These are phyloP conservation scores for Pyronema domesticum DNA, from an alignment of 495 filamentous ascomycete species.

Conservation along the genomic window DNA sequence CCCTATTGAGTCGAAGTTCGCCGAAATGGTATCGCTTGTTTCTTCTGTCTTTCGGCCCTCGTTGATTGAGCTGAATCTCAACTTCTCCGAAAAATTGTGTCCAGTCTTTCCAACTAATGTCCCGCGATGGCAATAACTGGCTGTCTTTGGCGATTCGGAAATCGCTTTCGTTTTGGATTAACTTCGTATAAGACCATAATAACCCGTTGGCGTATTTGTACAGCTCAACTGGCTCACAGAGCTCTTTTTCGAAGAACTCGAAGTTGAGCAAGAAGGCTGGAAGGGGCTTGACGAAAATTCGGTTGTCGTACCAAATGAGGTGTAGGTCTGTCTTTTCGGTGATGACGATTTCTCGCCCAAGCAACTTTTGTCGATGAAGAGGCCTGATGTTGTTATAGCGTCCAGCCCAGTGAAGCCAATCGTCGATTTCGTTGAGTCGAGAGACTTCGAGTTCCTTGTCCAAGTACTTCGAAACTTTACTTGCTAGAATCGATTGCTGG, in stretches of 20 bases:
- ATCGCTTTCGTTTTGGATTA: constrained; percentile 29
- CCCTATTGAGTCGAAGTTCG: constrained; percentile 26
- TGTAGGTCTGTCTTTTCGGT: constrained; percentile 36
- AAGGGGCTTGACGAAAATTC: constrained; percentile 41
- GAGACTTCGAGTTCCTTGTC: background rate
- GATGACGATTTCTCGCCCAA: constrained; percentile 30
- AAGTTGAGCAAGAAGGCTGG: constrained; percentile 32
- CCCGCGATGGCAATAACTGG: constrained; percentile 19
- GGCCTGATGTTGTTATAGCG: constrained; percentile 21
- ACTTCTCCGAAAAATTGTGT: too few species aligned
- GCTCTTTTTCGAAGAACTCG: constrained; percentile 29
- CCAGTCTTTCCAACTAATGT: constrained; percentile 19
- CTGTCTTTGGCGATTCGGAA: constrained; percentile 26
- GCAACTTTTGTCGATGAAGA: constrained; percentile 29
- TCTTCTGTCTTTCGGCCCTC: constrained; percentile 1
- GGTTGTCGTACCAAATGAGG: constrained; percentile 36
- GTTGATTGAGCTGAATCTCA: background rate
- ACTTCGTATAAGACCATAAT: constrained; percentile 26
- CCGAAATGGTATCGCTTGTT: constrained; percentile 27
- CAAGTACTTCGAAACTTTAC: too few species aligned
- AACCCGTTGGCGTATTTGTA: constrained; percentile 28
- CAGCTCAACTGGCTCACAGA: constrained; percentile 10
- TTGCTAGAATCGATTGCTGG: too few species aligned
- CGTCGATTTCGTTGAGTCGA: constrained; percentile 8
- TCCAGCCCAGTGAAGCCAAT: constrained; percentile 14